Percentiles rank a stretch among this genome's conserved stretches.
These are phyloP conservation scores for Davidsoniella eucalypti DNA, from an alignment of 2,329 filamentous ascomycete genomes.

Conservation along the genomic window DNA sequence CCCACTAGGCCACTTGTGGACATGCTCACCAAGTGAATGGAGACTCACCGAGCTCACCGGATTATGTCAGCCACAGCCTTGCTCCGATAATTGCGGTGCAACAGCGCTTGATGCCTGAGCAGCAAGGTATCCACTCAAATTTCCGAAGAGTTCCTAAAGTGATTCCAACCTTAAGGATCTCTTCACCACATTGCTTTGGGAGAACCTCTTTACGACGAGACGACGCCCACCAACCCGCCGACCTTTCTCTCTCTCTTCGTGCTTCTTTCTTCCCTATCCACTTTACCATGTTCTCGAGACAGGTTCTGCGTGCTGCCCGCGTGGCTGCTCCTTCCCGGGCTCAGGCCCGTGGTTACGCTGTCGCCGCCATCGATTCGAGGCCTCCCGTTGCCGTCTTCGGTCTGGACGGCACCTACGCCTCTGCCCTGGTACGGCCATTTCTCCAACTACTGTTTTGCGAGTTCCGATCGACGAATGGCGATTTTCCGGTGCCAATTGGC, in stretches of 20 bases:
- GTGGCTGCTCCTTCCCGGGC: slow-evolving; percentile 43
- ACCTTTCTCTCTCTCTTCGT: slow-evolving; percentile 17
- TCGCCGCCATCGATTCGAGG: slow-evolving; percentile 51
- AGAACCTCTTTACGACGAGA: slow-evolving; percentile 13
- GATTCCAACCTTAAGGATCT: slow-evolving; percentile 9
- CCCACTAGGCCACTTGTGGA: neutral
- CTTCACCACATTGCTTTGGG: slow-evolving; percentile 5
- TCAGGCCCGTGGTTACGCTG: slow-evolving; percentile 65
- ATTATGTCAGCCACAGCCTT: slow-evolving; percentile 12
- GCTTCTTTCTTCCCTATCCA: slow-evolving; percentile 4
- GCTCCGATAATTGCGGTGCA: neutral
- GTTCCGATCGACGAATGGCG: neutral
- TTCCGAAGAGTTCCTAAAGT: slow-evolving; percentile 11
- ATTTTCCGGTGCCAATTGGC: slow-evolving; percentile 1
- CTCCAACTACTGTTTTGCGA: neutral
- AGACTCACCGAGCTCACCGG: slow-evolving; percentile 2
- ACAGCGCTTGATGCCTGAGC: slow-evolving; percentile 9
- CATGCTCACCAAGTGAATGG: neutral
- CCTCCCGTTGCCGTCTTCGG: slow-evolving; percentile 86
- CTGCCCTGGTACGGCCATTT: slow-evolving; percentile 66
- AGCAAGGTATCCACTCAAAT: slow-evolving; percentile 13
- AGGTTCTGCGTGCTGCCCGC: slow-evolving; percentile 38
- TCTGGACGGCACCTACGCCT: slow-evolving; percentile 94
- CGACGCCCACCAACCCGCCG: slow-evolving; percentile 15
- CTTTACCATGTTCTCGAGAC: slow-evolving; percentile 39